Percentiles rank a stretch among this genome's conserved stretches.
These are phyloP conservation scores for Flaveria linearis DNA, from an alignment of 129 eudicot species.

Conservation along the genomic window DNA sequence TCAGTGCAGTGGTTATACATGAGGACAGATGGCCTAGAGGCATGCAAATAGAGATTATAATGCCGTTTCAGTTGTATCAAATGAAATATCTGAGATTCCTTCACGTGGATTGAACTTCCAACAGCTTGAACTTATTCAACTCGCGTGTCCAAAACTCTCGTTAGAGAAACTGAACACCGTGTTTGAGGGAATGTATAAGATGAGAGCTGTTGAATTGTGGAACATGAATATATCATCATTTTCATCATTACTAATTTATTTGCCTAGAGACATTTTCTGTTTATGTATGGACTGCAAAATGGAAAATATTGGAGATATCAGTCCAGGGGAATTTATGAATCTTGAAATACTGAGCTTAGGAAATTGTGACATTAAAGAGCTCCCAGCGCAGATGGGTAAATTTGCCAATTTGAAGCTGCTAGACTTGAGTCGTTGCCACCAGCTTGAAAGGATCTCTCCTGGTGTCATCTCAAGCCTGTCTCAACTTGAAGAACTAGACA, in stretches of 20 bases:
- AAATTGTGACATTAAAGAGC: slow-evolving; percentile 29
- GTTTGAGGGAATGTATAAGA: slow-evolving; percentile 28
- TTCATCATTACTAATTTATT: slow-evolving; percentile 25
- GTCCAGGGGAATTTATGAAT: slow-evolving; percentile 32
- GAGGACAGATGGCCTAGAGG: slow-evolving; percentile 42
- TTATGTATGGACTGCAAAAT: slow-evolving; percentile 37
- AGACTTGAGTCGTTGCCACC: slow-evolving; percentile 38
- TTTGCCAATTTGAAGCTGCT: slow-evolving; percentile 37
- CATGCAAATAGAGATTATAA: slow-evolving; percentile 11
- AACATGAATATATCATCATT: slow-evolving; percentile 29
- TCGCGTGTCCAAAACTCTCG: slow-evolving; percentile 33
- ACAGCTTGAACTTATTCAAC: slow-evolving; percentile 39
- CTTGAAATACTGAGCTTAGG: slow-evolving; percentile 46
- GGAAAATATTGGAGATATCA: slow-evolving; percentile 34
- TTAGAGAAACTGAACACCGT: slow-evolving; percentile 30
- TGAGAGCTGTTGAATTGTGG: slow-evolving; percentile 39
- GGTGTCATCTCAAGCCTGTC: slow-evolving; percentile 41
- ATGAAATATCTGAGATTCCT: slow-evolving; percentile 40
- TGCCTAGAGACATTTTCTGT: slow-evolving; percentile 32
- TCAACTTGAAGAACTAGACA: slow-evolving; percentile 43
- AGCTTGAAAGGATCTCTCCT: slow-evolving; percentile 31
- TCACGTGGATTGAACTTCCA: slow-evolving; percentile 23
- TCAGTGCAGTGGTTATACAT: slow-evolving; percentile 35
- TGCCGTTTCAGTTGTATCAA: slow-evolving; percentile 40
- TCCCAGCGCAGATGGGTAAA: slow-evolving; percentile 37